A percentile compares a stretch with the other conserved stretches of the same genome.
These are phyloP conservation scores for Amanita fuliginea DNA, from an alignment of 768 basidiomycete species.

Conservation along the genomic window DNA sequence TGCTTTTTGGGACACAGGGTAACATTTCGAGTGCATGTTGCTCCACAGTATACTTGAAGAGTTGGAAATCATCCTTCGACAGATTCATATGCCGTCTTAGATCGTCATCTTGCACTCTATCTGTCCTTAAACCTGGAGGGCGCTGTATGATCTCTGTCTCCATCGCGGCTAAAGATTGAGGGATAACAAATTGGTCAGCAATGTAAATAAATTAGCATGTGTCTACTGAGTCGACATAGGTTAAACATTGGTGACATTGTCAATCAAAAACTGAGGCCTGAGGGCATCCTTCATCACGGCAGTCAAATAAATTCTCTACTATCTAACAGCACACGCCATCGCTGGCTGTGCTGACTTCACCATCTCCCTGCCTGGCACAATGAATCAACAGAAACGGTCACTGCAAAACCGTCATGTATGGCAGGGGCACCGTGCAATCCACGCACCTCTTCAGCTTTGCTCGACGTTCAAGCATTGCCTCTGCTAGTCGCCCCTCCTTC, in stretches of 20 bases:
- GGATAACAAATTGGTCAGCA: no score
- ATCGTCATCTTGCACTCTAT: background rate
- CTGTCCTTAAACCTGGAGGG: background rate
- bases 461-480: slow-evolving; percentile 74
- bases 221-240: no score
- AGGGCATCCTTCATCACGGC: no score
- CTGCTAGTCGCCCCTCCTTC: slow-evolving; percentile 73
- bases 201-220: no score
- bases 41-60: background rate
- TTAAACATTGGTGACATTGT: no score
- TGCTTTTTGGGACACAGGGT: background rate
- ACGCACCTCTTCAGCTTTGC: slow-evolving; percentile 77
- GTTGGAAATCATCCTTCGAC: background rate
- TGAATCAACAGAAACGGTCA: slow-evolving; percentile 38
- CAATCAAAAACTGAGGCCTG: no score
- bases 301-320: no score
- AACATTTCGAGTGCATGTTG: background rate
- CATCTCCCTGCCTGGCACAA: no score
- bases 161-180: no score
- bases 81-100: background rate
- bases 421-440: background rate
- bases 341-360: no score
- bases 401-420: slow-evolving; percentile 15
- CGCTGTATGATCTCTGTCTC: background rate
- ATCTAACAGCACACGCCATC: no score